Base-by-base conservation (phyloP, 108 stramenopile species). In the Nitzschia inconspicua region DNA sequence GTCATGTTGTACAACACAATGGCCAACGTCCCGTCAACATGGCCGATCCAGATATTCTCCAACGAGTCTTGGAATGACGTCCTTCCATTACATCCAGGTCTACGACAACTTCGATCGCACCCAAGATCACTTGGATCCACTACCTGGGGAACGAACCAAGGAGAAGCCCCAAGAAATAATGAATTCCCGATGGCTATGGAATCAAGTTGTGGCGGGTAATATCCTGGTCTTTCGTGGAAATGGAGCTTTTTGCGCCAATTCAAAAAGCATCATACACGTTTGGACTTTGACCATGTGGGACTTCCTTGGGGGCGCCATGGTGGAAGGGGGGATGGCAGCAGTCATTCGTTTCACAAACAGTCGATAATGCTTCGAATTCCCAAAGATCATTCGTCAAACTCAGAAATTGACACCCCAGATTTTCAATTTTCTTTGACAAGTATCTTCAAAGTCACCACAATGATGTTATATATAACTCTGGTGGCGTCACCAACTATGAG, bases 211-310 rank as follows among this genome's bases (percentile, higher is more conserved):
- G 19, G 72, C 66, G 19, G 82, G 78, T 25, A 68, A 67, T 22
- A 67, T 82, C 0, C 35, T 82, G 5, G 11, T 75, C 18, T 77
- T 82, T 72, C 43, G 60, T 23, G 80, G 80, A 10, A 82, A 82
- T 66, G 80, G 80, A 0, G 73, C 68, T 24, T 41, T 82, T 34
- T 82, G 80, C 46, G 59, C 65, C 22, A 82, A 77, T 51, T 57
- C 52, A 18, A 30, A 50, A 36, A 39, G 9, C 2, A 34, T 23
- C 0, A n/a, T 60, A 20, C 18, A 66, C 4, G 32, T 34, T 3
- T 59, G n/a, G 27, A 52, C 2, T 36, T 41, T 16, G 73, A 75
- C 32, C 78, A 68, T 63, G 57, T 60, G 9, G 80, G 76, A 11
- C 32, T 57, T 19, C 80, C 80, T 0, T 73, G 66, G 70, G 23